Base-by-base conservation (phyloP, 2,329 filamentous ascomycete species). In the Arthroderma sp. region DNA sequence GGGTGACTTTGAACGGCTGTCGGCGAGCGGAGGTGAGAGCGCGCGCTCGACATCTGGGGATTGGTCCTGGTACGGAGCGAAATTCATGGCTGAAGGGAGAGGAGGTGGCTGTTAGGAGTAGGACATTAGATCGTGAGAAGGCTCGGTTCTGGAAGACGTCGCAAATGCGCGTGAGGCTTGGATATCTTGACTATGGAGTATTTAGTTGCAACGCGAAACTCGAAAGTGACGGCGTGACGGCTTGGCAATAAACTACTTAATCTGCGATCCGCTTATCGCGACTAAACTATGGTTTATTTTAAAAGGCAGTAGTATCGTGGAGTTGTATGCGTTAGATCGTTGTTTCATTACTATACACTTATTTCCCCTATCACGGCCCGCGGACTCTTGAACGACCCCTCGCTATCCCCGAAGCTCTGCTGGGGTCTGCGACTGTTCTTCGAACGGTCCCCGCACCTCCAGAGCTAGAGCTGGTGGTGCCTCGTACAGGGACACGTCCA, bases 11-110 rank as follows among this genome's bases (percentile, higher is more conserved):
- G 59, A 50, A 47, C 67, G 61, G 41, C 59, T 55, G 31, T 63
- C 60, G 5, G 57, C 53, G 69, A 77, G 67, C 7, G 80, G 74
- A 43, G 87, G 85, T 15, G 85, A 93, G 61, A 87, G 74, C 43
- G 83, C 79, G 57, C 89, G 85, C 53, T 80, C 78, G 55, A 82
- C 75, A 68, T 96, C 88, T 6, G 91, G 91, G 10, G 83, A 83
- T 40, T 83, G 83, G 64, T 89, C 89, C 70, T 96, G 91, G 68
- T 96, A 98, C 33, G 91, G 91, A 38, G 91, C 91, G 63, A 96
- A 98, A 69, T 95, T 85, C 84, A 91, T 91, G 45, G 55, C 68
- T 49, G 50, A 22, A 7, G 28, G 28, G 7, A 34, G 4, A 33
- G 29, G 36, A 27, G 4, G 5, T n/a, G 28, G n/a, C 11, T 28